phyloP scores from a whole-genome alignment of 2,329 filamentous ascomycete species.

The Ascochyta koolunga region DNA sequence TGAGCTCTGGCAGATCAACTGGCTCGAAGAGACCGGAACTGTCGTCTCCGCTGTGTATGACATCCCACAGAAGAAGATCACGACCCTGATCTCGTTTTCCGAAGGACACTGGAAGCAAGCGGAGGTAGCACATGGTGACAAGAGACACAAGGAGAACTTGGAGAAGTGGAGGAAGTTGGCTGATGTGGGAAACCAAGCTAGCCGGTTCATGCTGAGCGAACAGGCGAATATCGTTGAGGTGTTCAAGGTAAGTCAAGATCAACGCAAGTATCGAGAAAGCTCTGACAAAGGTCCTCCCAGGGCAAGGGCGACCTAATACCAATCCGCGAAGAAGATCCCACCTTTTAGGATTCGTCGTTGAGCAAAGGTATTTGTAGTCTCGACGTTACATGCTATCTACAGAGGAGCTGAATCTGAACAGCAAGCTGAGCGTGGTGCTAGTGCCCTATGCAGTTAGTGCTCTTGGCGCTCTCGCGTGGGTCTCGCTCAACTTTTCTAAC shows the following conservation, averaged over 20 bases:
- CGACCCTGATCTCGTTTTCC: conserved; percentile 61
- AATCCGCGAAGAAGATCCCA: conserved; percentile 44
- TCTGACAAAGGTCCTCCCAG: not conserved
- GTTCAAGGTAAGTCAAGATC: conserved; percentile 49
- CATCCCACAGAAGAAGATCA: conserved; percentile 57
- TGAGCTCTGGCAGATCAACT: conserved; percentile 66
- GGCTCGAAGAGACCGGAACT: conserved; percentile 66
- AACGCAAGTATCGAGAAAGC: not conserved
- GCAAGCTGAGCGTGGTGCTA: not conserved
- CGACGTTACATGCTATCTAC: not conserved
- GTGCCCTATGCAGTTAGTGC: not conserved
- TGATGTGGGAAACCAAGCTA: conserved; percentile 57
- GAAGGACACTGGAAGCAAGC: conserved; percentile 62
- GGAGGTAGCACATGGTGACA: conserved; percentile 61
- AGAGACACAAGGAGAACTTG: conserved; percentile 59
- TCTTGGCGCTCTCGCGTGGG: not conserved
- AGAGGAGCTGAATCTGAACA: not conserved
- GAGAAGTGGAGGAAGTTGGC: conserved; percentile 59
- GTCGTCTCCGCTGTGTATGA: conserved; percentile 63
- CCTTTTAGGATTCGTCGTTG: conserved; percentile 11
- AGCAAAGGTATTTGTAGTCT: not conserved
- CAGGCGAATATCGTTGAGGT: conserved; percentile 59
- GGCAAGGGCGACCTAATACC: conserved; percentile 55
- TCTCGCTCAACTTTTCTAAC: conserved; percentile 9
- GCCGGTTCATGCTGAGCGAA: conserved; percentile 60